Evolutionary conservation across 1,139 yeast species (phyloP), one percentile per base, ranked within the genome.

Genomic region (Citeromyces hawaiiensis): DNA sequence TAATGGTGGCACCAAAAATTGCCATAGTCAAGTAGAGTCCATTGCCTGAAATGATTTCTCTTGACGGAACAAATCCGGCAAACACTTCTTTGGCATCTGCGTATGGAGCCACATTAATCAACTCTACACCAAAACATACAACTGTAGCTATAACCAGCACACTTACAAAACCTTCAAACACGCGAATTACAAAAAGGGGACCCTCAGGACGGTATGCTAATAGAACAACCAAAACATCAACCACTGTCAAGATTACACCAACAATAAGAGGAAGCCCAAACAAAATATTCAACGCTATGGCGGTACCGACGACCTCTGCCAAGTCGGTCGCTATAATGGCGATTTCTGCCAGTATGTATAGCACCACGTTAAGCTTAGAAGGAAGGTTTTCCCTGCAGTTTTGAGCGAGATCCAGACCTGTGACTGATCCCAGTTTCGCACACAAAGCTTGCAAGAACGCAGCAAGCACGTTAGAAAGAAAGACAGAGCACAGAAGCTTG

Each of bases 251-350:
- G 11, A 81, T 55, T 3, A 82, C 86, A 37, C 91, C 91, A 23
- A 69, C 53, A 3, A 78, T 64, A 39, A 82, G 59, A 0, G 91
- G 91, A 10, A 82, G 66, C 2, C 70, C 71, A 53, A 82, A 79
- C 38, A 82, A 54, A 41, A 82, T 79, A 49, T 80, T 80, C 40
- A 82, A 60, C 0, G 91, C 70, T 37, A 82, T 80, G 2, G 91
- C 91, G 2, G 87, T 77, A 1, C 93, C 93, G 27, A 82, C 83
- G 27, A 82, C 88, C 52, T 82, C 93, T 1, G 91, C 91, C 50
- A 82, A 63, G 54, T 82, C 93, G 0, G 93, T 82, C 11, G 88
- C 87, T 32, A 82, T 75, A 44, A 81, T 81, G 10, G 88, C 87
- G 38, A 79, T 54, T 49, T 82, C 91, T 0, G 91, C 83, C 48